phyloP scores from a whole-genome alignment of 1,139 yeast species.

The Yarrowia galli region DNA sequence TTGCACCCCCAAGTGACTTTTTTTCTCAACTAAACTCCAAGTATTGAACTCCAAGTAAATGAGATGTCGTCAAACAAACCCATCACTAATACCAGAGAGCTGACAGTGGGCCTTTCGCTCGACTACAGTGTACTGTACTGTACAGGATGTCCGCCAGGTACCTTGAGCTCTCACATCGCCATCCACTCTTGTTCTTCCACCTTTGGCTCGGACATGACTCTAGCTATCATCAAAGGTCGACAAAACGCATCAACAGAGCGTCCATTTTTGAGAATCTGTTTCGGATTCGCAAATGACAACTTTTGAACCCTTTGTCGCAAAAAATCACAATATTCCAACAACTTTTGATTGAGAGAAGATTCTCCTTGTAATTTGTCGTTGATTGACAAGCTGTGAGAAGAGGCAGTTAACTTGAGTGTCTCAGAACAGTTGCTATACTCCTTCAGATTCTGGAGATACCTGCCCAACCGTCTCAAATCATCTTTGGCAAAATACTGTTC shows the following conservation, averaged over 20 bases:
- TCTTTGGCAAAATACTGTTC: neutral
- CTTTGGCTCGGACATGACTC: neutral
- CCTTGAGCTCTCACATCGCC: no score
- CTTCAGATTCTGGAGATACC: constrained; percentile 2
- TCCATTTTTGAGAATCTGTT: neutral
- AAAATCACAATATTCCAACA: constrained; percentile 17
- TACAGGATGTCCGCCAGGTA: no score
- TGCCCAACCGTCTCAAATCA: constrained; percentile 1
- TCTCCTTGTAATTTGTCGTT: constrained; percentile 5
- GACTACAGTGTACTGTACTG: no score
- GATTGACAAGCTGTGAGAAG: neutral
- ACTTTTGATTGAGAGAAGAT: constrained; percentile 12
- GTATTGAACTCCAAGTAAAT: no score
- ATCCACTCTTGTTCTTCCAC: no score
- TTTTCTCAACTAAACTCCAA: no score
- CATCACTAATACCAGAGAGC: no score
- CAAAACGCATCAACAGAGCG: constrained; percentile 11
- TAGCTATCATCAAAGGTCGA: neutral
- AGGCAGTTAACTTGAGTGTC: neutral
- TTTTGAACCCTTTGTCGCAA: constrained; percentile 3
- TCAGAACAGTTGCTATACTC: neutral
- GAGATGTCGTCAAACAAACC: no score
- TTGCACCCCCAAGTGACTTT: no score
- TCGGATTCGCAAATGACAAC: constrained; percentile 15
- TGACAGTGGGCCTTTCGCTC: no score